Base-by-base conservation (phyloP, 169 alveolate species). In the Eimeria necatrix region DNA sequence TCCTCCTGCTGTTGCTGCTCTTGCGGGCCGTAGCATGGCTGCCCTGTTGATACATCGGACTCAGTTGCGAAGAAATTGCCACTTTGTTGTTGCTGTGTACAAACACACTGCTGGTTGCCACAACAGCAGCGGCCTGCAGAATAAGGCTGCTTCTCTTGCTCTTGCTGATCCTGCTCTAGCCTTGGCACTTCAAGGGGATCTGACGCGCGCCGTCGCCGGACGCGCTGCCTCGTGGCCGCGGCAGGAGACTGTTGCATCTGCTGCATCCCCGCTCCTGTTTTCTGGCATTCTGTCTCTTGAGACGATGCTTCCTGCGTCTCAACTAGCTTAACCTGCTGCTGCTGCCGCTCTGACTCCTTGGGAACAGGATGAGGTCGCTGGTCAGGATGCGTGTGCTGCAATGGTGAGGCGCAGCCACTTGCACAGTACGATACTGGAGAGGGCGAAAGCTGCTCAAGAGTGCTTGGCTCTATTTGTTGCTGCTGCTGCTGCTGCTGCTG, bases 401-500 rank as follows among this genome's bases (percentile, higher is more conserved):
- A n/a, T 22, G 90, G 90, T 16, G 90, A 81, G 8, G 90, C 60
- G 48, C 90, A 81, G 52, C 73, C 64, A 53, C 90, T 81, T n/a
- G 90, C 74, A 22, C 90, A 81, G 24, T 70, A 81, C 9, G 90
- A 81, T 71, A 81, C 41, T 5, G 90, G 90, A 41, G 52, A 52
- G 26, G 90, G 90, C 9, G 90, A 81, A 3, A 53, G 74, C 26
- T 81, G 90, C 24, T 81, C 90, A 24, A 76, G 48, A 32, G 51
- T 49, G 22, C 41, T 70, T 71, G 41, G 53, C 53, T 52, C 64
- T 14, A 8, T 4, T 24, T 26, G 74, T 71, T 51, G 90, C 90
- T 81, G 90, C 51, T 81, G 90, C 74, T 49, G 90, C 73, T 24
- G 90, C 59, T 81, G 90, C 73, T 53, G 90, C 73, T 48, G 87